Conservation (phyloP, 139 green algal genomes). For the Coelastrella sp. region DNA sequence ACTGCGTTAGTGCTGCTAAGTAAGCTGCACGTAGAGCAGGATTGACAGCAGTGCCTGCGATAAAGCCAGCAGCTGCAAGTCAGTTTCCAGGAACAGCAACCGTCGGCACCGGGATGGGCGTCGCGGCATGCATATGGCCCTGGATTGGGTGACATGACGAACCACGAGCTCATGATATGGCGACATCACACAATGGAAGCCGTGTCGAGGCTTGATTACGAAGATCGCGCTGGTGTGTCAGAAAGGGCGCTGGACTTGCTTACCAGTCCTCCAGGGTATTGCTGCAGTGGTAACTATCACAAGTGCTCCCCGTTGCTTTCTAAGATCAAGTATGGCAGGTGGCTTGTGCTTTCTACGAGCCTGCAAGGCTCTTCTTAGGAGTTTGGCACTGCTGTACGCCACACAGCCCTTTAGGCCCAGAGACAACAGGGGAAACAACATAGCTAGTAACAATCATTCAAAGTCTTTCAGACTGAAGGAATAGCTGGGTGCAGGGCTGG, state of each 20-base stretch:
- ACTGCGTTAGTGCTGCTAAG: constrained; percentile 1
- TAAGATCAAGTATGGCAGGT: not conserved
- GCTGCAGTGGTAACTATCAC: constrained; percentile 31
- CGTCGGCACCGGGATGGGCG: too few relatives aligned
- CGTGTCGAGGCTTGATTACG: not conserved
- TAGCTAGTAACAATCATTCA: not conserved
- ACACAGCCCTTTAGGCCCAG: constrained; percentile 5
- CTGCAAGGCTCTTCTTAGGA: not conserved
- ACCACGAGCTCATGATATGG: not conserved
- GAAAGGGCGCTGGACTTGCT: not conserved
- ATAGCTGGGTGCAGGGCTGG: not conserved
- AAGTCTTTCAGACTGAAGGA: too few relatives aligned
- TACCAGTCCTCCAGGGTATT: constrained; percentile 31
- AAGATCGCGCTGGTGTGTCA: not conserved
- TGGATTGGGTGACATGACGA: too few relatives aligned
- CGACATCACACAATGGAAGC: not conserved
- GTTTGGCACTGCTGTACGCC: not conserved
- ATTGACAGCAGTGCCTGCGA: constrained; percentile 44
- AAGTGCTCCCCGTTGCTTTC: not conserved
- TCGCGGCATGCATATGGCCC: too few relatives aligned
- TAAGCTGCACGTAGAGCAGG: constrained; percentile 16
- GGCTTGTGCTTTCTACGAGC: not conserved
- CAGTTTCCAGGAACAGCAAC: too few relatives aligned
- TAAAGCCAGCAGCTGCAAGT: too few relatives aligned
- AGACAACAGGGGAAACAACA: not conserved